A percentile compares a stretch with the other conserved stretches of the same genome.
phyloP scores from a whole-genome alignment of 106 monocot species.

The Phalaenopsis aphrodite region DNA sequence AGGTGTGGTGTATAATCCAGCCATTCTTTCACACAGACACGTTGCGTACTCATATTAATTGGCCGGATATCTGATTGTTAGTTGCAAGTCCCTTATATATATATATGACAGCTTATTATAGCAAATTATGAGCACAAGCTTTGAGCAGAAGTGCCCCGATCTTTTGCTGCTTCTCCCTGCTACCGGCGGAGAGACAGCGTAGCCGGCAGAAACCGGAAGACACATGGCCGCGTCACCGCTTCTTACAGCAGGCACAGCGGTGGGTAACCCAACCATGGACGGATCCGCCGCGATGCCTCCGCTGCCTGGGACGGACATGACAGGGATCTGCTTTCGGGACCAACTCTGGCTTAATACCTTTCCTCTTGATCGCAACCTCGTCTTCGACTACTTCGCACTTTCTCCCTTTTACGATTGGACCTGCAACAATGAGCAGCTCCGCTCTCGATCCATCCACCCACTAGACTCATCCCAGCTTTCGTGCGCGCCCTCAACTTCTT shows the following conservation, averaged over 20 bases:
- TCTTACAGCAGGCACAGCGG: conserved; percentile 24
- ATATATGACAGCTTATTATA: too few species aligned
- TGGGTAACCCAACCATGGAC: conserved; percentile 29
- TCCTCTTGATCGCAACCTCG: conserved; percentile 87
- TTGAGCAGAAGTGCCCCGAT: too few species aligned
- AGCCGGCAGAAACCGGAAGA: background rate
- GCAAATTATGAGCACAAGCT: too few species aligned
- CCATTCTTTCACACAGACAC: too few species aligned
- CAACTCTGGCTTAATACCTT: conserved; percentile 92
- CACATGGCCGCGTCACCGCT: conserved; percentile 62
- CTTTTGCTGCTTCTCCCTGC: background rate
- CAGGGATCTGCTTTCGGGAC: conserved; percentile 93
- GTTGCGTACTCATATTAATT: too few species aligned
- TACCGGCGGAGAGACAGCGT: background rate
- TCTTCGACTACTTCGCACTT: conserved; percentile 98
- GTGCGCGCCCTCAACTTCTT: conserved; percentile 24
- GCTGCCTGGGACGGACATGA: conserved; percentile 98
- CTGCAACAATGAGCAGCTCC: conserved; percentile 97
- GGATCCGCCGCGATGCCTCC: conserved; percentile 29
- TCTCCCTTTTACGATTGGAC: conserved; percentile 94
- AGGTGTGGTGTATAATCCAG: too few species aligned
- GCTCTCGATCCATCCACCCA: conserved; percentile 83
- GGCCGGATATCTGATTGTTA: too few species aligned
- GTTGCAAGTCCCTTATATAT: too few species aligned
- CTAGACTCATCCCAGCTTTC: conserved; percentile 89